Conservation (phyloP, 345 rosid genomes). For the Eucalyptus coolabah region DNA sequence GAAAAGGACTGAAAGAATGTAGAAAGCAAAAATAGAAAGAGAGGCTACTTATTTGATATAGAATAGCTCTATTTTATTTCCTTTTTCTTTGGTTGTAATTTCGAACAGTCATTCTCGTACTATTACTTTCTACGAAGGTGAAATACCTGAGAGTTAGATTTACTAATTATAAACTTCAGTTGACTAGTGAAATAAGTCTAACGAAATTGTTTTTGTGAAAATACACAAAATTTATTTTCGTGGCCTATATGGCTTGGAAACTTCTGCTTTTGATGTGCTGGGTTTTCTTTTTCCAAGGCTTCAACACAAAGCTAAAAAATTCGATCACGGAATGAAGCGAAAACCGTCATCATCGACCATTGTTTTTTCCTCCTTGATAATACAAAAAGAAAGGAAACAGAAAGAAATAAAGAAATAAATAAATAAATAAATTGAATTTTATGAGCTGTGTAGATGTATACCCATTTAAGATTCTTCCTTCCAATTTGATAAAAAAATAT, state of each 20-base stretch:
- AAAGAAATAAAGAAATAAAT: background rate
- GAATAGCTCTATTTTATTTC: background rate
- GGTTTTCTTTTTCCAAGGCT: background rate
- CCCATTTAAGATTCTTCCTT: slow-evolving; percentile 11
- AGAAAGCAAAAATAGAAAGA: background rate
- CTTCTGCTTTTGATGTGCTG: background rate
- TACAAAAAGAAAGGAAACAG: background rate
- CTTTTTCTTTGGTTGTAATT: background rate
- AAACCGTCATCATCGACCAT: background rate
- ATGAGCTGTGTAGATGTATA: background rate
- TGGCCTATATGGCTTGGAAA: background rate
- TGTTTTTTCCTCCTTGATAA: background rate
- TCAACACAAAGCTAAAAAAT: background rate
- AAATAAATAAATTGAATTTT: background rate
- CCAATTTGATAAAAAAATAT: slow-evolving; percentile 24
- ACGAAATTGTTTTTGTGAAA: background rate
- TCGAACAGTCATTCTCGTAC: background rate
- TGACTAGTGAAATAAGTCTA: background rate
- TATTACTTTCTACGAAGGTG: background rate
- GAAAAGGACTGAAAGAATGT: background rate
- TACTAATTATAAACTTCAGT: background rate
- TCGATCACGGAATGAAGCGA: background rate
- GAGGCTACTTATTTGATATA: background rate
- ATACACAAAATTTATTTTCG: background rate
- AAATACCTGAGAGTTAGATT: background rate